Percentiles rank a stretch among this genome's conserved stretches.
Evolutionary conservation across 257 asterid genomes (phyloP).

Genomic region (Buddleja alternifolia): DNA sequence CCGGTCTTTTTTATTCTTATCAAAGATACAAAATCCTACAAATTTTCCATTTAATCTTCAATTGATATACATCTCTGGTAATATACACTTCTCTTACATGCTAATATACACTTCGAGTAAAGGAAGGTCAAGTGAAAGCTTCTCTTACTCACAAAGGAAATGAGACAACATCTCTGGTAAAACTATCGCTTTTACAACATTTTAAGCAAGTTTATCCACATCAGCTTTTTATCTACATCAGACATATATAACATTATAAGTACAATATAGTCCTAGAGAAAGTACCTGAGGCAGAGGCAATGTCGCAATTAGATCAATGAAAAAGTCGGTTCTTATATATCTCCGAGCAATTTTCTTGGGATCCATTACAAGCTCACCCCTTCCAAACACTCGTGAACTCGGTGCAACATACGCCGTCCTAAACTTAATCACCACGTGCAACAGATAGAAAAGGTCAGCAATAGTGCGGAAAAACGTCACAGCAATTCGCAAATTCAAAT

Average conservation of each 20-base stretch:
- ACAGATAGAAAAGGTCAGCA: conserved; percentile 82
- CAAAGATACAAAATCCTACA: no score
- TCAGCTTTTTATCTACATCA: no score
- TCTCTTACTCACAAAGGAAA: no score
- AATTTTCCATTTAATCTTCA: no score
- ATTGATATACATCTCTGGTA: no score
- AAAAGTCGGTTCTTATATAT: conserved; percentile 76
- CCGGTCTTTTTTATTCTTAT: no score
- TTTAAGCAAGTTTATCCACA: no score
- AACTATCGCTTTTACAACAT: no score
- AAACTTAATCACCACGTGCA: conserved; percentile 82
- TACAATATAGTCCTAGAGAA: conserved; percentile 1
- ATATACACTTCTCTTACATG: no score
- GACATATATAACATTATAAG: not conserved
- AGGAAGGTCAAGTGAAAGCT: no score
- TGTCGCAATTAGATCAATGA: conserved; percentile 83
- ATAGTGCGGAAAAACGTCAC: conserved; percentile 84
- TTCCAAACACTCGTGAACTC: conserved; percentile 89
- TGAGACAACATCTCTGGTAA: no score
- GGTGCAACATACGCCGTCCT: conserved; percentile 95
- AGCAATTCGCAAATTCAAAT: conserved; percentile 69
- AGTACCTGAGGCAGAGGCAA: conserved; percentile 97
- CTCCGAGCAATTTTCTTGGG: conserved; percentile 77
- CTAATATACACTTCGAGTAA: no score
- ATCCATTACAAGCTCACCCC: conserved; percentile 99